phyloP scores from a whole-genome alignment of 208 protist genomes.

The Leishmania arabica region DNA sequence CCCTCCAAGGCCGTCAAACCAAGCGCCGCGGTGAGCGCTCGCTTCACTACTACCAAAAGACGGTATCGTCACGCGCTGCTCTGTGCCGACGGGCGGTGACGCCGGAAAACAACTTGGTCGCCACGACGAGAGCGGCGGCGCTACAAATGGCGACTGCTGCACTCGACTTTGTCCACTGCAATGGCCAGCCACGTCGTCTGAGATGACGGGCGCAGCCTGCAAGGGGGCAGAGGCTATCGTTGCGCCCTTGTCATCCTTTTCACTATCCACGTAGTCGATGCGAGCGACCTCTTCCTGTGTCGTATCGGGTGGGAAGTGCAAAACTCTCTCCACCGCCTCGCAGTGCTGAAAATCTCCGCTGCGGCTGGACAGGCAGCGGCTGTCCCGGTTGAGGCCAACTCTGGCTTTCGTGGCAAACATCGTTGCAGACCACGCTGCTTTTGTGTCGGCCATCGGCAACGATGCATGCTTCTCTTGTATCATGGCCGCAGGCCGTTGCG shows the following conservation, averaged over 20 bases:
- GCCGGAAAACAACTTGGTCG: not conserved
- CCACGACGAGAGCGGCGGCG: not conserved
- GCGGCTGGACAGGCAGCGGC: not conserved
- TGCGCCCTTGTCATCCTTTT: not conserved
- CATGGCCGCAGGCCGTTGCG: not conserved
- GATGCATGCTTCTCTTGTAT: not conserved
- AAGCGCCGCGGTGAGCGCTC: not conserved
- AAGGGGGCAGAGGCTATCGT: not conserved
- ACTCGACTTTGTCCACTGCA: not conserved
- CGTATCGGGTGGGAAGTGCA: slow-evolving; percentile 1
- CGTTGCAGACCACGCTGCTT: not conserved
- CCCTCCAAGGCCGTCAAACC: not conserved
- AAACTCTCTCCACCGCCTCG: not conserved
- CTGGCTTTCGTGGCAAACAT: too few relatives aligned
- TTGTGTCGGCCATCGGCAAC: not conserved
- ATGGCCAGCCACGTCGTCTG: not conserved
- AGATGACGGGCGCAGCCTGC: not conserved
- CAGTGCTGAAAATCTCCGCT: not conserved
- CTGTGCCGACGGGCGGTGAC: not conserved
- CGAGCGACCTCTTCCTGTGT: not conserved
- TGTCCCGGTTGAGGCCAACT: not conserved
- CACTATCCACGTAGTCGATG: not conserved
- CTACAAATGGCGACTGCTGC: not conserved
- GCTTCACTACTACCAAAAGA: not conserved
- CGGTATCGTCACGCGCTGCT: not conserved